Conservation (phyloP, 768 basidiomycete genomes). For the Candolleomyces eurysporus region DNA sequence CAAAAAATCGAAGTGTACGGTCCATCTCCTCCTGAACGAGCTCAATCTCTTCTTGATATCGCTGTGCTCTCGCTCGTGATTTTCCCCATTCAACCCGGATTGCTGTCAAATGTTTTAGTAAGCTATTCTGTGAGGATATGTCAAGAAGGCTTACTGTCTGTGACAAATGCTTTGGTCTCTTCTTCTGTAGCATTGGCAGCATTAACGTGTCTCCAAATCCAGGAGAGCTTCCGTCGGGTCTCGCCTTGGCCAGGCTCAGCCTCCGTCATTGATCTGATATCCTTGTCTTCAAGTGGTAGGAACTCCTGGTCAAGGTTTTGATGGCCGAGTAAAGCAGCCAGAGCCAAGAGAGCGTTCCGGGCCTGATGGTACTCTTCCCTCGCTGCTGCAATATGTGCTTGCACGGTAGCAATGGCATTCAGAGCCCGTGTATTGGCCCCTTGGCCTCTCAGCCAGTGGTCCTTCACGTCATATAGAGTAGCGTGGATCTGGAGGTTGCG, state of each 20-base stretch:
- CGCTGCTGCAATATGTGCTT: conserved; percentile 14
- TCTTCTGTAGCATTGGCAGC: no score
- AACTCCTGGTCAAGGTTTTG: neutral
- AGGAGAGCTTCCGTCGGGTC: conserved; percentile 3
- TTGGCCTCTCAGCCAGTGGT: conserved; percentile 18
- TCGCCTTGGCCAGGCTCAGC: conserved; percentile 3
- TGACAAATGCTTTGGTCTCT: no score
- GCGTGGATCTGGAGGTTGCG: conserved; percentile 19
- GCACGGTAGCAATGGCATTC: conserved; percentile 12
- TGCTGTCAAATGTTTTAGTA: no score
- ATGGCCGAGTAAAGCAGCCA: neutral
- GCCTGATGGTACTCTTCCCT: neutral
- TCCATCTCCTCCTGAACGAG: no score
- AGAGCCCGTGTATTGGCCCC: conserved; percentile 21
- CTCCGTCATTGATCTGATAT: neutral
- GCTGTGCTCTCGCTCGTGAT: no score
- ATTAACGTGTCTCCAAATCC: no score
- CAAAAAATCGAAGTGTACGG: no score
- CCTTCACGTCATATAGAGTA: conserved; percentile 19
- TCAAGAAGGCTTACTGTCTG: no score
- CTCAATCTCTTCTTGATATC: no score
- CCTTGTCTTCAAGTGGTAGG: neutral
- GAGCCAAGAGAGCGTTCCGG: neutral
- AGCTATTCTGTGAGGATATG: no score
- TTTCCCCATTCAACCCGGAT: no score